Conservation (phyloP, 306 rosid species). For the Pyrus betulifolia region DNA sequence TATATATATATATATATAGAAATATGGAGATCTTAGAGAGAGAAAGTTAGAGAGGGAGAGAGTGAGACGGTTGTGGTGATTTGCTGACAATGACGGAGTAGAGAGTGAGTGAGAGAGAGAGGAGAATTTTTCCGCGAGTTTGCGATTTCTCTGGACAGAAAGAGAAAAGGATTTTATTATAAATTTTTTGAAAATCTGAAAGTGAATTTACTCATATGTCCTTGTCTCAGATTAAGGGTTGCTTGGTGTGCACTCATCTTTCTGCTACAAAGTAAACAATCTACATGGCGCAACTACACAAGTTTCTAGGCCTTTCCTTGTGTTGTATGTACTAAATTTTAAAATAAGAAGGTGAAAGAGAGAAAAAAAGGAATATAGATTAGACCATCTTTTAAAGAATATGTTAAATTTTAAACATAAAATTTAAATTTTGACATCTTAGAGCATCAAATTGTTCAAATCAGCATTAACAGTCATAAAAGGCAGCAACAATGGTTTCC, state of each 20-base stretch:
- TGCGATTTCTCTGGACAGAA: constrained; percentile 1
- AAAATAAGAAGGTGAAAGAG: too few species aligned
- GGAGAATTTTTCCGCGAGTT: background rate
- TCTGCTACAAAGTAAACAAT: background rate
- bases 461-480: too few species aligned
- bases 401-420: too few species aligned
- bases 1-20: background rate
- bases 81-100: background rate
- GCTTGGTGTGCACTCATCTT: background rate
- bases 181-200: too few species aligned
- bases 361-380: too few species aligned
- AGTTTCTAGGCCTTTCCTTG: too few species aligned
- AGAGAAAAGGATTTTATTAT: background rate
- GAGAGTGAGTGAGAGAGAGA: background rate
- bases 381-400: accelerated
- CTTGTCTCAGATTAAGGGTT: background rate
- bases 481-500: too few species aligned
- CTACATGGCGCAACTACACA: too few species aligned
- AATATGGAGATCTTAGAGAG: background rate
- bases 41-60: background rate
- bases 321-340: too few species aligned
- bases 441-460: too few species aligned
- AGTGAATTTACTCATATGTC: background rate
- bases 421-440: too few species aligned
- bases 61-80: background rate